phyloP scores from a whole-genome alignment of 2,329 filamentous ascomycete species.

The Colletotrichum filicis region DNA sequence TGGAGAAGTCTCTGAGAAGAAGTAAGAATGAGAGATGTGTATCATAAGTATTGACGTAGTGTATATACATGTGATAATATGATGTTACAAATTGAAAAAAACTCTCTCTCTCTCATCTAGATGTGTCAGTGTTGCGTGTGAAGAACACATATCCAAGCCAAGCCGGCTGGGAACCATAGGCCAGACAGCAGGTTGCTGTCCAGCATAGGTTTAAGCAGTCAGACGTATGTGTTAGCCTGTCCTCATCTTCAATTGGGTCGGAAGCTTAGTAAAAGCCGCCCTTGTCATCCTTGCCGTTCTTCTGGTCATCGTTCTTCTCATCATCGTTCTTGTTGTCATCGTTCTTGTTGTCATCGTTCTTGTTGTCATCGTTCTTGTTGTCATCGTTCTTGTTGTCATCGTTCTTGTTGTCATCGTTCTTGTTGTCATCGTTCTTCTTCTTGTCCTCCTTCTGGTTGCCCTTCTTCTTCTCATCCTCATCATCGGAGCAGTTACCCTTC shows the following conservation, averaged over 20 bases:
- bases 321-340: not conserved
- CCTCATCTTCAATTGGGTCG: not conserved
- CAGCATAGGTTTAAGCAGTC: not conserved
- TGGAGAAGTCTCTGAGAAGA: no score
- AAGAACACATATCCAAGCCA: not conserved
- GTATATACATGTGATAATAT: not conserved
- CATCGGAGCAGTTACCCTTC: constrained; percentile 23
- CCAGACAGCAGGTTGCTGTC: not conserved
- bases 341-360: not conserved
- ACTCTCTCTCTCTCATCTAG: no score
- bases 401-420: not conserved
- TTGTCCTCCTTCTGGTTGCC: constrained; percentile 1
- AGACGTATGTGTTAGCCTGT: not conserved
- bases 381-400: not conserved
- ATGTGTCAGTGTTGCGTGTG: no score
- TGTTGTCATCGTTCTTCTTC: not conserved
- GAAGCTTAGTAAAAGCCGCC: not conserved
- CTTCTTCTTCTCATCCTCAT: constrained; percentile 1
- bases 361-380: not conserved
- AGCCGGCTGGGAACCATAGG: not conserved
- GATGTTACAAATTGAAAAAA: not conserved
- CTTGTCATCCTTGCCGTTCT: not conserved
- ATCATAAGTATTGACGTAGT: not conserved
- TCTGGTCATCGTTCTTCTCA: not conserved
- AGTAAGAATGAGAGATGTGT: not conserved